Percentiles rank a stretch among this genome's conserved stretches.
These are phyloP conservation scores for sunflower (Helianthus annuus) DNA, from an alignment of 129 eudicot genomes.

Conservation along the genomic window DNA sequence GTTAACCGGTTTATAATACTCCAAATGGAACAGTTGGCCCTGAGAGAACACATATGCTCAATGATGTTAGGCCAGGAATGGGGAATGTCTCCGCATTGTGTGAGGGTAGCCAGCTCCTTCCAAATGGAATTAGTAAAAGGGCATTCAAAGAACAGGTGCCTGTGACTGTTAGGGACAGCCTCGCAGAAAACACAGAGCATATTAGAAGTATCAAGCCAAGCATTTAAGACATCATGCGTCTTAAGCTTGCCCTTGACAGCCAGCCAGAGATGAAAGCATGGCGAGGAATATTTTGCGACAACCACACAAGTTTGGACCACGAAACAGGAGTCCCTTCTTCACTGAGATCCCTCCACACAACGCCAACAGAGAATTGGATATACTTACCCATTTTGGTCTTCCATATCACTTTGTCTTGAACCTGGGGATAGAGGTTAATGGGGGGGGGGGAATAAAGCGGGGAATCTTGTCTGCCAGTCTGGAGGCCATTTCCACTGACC, in stretches of 20 bases:
- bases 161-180: neutral
- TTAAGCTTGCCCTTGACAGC: no score
- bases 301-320: neutral
- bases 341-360: neutral
- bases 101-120: neutral
- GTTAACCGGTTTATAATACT: neutral
- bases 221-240: neutral
- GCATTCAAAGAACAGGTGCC: neutral
- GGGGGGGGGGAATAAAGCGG: neutral
- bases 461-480: neutral
- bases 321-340: neutral
- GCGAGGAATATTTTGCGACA: neutral
- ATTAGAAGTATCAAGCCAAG: neutral
- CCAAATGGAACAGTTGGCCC: neutral
- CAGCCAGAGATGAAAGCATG: no score
- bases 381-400: neutral
- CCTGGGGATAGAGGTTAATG: fast-evolving
- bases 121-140: no score
- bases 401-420: neutral
- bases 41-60: no score
- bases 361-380: neutral
- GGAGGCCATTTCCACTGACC: neutral
- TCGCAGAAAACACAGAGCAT: neutral
- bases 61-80: fast-evolving
- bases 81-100: neutral